Base-by-base conservation (phyloP, 495 filamentous ascomycete species). In the Pyrenula aspistea region DNA sequence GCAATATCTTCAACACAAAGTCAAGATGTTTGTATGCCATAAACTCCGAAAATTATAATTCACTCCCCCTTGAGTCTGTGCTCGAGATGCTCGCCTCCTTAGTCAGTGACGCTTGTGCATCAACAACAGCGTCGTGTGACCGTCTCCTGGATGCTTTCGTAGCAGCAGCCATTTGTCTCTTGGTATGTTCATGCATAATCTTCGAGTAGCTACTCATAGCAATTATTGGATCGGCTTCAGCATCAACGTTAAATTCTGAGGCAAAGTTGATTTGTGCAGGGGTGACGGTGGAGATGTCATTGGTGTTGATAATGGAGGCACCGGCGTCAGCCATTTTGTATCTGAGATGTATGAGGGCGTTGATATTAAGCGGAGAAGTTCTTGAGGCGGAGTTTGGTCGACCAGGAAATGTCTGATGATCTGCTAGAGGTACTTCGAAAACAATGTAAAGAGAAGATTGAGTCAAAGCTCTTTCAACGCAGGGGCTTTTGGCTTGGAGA, bases 171-270 rank as follows among this genome's bases (percentile, higher is more conserved):
- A 65, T 57, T 56, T 65, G 62, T 15, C 53, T 51, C 31, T 64
- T 64, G 53, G 62, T 65, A 51, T 65, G 57, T 25, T 55, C 54
- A 55, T 62, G 63, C 54, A 65, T 61, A 10, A 60, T 10, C 2
- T 62, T 63, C 12, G 0, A 52, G 50, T 52, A 52, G 19, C 22
- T 24, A 19, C 19, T 52, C 50, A 52, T 52, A 4, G 50, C 50
- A 8, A 19, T 4, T 8, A 52, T 19, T 52, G 50, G 19, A 52
- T 52, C 50, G 4, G 50, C n/a, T 19, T 52, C 50, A 19, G 10
- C 8, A 52, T 52, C 50, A 52, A 8, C 10, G 50, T 20, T 21
- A 20, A 20, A 21, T 10, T 20, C n/a, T 8, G 50, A 52, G 22
- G 50, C 19, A 52, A 52, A 24, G 4, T 52, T 8, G 8, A 52